Conservation (phyloP, 805 yeast species). For the Cyberlindnera galapagoensis region DNA sequence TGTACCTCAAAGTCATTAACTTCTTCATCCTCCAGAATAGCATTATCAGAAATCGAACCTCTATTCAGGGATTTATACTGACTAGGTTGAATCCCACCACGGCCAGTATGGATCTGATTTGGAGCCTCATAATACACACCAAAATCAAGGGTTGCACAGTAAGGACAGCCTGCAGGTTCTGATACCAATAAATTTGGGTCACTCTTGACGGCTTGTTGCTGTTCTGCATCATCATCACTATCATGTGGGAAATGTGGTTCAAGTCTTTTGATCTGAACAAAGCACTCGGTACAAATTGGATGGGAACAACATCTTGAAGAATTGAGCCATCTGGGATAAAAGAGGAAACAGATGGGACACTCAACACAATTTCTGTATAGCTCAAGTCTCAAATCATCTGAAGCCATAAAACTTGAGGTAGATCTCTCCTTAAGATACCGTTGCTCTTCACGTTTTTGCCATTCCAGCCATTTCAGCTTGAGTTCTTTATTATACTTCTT, state of each 20-base stretch:
- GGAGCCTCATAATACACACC: slow-evolving; percentile 80
- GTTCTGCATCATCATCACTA: slow-evolving; percentile 51
- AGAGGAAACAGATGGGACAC: slow-evolving; percentile 92
- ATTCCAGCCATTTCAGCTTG: slow-evolving; percentile 30
- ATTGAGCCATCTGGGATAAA: slow-evolving; percentile 74
- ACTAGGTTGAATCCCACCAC: slow-evolving; percentile 48
- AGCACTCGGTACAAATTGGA: slow-evolving; percentile 93
- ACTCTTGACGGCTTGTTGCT: slow-evolving; percentile 23
- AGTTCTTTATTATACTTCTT: slow-evolving; percentile 36
- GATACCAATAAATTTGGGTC: slow-evolving; percentile 65
- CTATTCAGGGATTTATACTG: slow-evolving; percentile 24
- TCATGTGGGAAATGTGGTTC: slow-evolving; percentile 95
- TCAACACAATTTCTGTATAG: slow-evolving; percentile 69
- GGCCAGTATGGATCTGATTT: slow-evolving; percentile 43
- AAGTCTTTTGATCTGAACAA: slow-evolving; percentile 86
- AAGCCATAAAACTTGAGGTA: slow-evolving; percentile 32
- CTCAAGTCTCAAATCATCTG: slow-evolving; percentile 39
- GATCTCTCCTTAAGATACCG: slow-evolving; percentile 28
- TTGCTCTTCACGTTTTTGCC: slow-evolving; percentile 31
- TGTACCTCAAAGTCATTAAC: slow-evolving; percentile 11
- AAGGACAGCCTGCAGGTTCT: slow-evolving; percentile 89
- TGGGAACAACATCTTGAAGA: slow-evolving; percentile 84
- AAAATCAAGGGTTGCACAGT: slow-evolving; percentile 81
- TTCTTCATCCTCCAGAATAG: slow-evolving; percentile 14
- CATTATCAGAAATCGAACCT: slow-evolving; percentile 1